Base-by-base conservation (phyloP, 2,329 filamentous ascomycete genomes). In the Macrophomina pseudophaseolina region DNA sequence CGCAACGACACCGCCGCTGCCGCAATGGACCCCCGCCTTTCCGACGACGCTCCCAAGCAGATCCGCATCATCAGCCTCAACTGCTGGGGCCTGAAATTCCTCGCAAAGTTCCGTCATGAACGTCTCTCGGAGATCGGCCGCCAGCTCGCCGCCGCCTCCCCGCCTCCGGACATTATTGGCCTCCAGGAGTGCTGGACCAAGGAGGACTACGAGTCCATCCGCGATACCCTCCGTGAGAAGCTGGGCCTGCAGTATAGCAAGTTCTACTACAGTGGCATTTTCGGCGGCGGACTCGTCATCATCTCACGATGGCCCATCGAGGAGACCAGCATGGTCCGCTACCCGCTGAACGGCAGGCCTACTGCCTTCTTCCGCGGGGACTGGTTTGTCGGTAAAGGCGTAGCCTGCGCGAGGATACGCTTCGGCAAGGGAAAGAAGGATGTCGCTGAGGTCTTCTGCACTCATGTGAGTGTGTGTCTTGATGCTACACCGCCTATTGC, bases 381-480 rank as follows among this genome's bases (percentile, higher is more conserved):
- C 78, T 98, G 94, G 93, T 98, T 89, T 75, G 94, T 97, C 9
- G 95, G 95, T 0, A 98, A 98, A 77, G 95, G 95, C 16, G 89
- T 98, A 49, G 95, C 94, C 6, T 91, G 87, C 74, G 94, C 94
- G 2, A 86, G 87, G 69, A 90, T 98, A 71, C 84, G 91, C 4
- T 90, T 91, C 71, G 92, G 92, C 0, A 81, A 86, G 0, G 85
- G 81, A 0, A 76, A 79, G 52, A 86, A 86, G 67, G 90, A 95
- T 71, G 81, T 94, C 11, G 83, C 93, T 18, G 93, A 97, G 74
- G 92, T 98, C 1, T 97, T 98, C 76, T 94, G 92, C 77, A 98
- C 95, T 18, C 94, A 97, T 84, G 87, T 90, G 56, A 56, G 67
- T 38, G 18, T 38, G 18, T 42, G 6, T 48, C 42, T 14, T 5